These are phyloP conservation scores for Mycena rebaudengoi DNA, from an alignment of 768 basidiomycete species.

Conservation along the genomic window DNA sequence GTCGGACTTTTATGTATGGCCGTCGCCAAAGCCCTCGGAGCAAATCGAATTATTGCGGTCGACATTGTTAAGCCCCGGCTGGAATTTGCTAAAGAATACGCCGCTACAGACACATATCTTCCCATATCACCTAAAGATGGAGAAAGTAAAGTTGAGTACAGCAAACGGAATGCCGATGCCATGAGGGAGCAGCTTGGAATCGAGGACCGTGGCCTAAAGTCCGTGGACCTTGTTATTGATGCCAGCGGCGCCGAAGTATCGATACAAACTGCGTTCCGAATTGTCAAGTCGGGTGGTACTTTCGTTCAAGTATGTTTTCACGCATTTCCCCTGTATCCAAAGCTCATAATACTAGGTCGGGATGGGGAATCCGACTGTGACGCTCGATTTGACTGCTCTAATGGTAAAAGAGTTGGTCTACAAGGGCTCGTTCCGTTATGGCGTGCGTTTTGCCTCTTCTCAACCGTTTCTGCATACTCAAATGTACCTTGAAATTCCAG, in stretches of 20 bases:
- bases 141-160: slow-evolving; percentile 77
- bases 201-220: slow-evolving; percentile 70
- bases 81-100: slow-evolving; percentile 86
- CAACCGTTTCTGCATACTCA: not conserved
- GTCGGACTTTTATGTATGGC: slow-evolving; percentile 92
- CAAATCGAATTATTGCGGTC: slow-evolving; percentile 82
- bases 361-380: slow-evolving; percentile 82
- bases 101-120: slow-evolving; percentile 78
- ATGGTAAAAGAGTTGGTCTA: slow-evolving; percentile 82
- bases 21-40: slow-evolving; percentile 94
- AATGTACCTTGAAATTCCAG: slow-evolving; percentile 45
- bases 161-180: slow-evolving; percentile 70
- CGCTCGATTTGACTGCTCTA: slow-evolving; percentile 74
- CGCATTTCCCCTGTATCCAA: not conserved
- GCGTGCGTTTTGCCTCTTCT: slow-evolving; percentile 54
- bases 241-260: slow-evolving; percentile 94
- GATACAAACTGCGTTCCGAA: slow-evolving; percentile 83
- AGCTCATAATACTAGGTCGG: slow-evolving; percentile 57
- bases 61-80: slow-evolving; percentile 82
- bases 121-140: slow-evolving; percentile 68
- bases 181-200: slow-evolving; percentile 75
- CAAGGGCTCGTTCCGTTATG: slow-evolving; percentile 94
- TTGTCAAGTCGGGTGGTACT: slow-evolving; percentile 80
- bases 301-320: slow-evolving; percentile 64
- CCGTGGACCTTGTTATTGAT: slow-evolving; percentile 89